Conservation (phyloP, 208 protist genomes). For the Leishmania gerbilli region DNA sequence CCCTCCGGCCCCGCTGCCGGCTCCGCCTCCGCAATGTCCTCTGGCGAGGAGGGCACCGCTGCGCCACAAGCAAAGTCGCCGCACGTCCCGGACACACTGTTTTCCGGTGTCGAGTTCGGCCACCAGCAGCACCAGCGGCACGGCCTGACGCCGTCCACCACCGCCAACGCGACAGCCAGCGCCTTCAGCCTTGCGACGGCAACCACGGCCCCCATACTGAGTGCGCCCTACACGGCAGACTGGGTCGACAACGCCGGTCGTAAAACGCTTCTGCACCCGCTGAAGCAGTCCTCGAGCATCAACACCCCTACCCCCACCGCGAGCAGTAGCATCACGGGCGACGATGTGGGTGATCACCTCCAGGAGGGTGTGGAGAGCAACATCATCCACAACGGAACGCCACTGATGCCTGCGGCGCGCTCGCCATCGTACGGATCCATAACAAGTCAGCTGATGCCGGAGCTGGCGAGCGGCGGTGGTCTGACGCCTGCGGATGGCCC, state of each 20-base stretch:
- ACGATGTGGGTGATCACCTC: conserved; percentile 12
- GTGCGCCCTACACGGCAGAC: background rate
- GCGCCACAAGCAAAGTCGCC: background rate
- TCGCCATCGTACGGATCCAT: conserved; percentile 5
- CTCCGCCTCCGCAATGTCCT: background rate
- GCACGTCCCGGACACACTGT: background rate
- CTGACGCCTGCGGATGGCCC: conserved; percentile 6
- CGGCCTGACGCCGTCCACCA: background rate
- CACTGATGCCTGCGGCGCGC: background rate
- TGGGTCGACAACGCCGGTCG: background rate
- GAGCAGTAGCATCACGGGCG: conserved; percentile 3
- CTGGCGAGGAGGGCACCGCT: background rate
- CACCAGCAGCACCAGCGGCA: conserved; percentile 9
- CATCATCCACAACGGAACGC: conserved; percentile 2
- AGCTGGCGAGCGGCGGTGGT: conserved; percentile 5
- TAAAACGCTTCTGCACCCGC: conserved; percentile 21
- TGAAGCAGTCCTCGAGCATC: conserved; percentile 4
- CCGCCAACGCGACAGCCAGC: background rate
- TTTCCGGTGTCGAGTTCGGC: background rate
- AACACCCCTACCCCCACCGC: background rate
- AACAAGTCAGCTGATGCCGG: conserved; percentile 1
- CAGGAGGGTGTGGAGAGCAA: background rate
- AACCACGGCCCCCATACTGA: too few relatives aligned
- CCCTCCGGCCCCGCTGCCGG: background rate
- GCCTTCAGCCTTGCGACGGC: background rate